phyloP scores from a whole-genome alignment of 2,329 filamentous ascomycete species.

The Cordyceps fumosorosea region DNA sequence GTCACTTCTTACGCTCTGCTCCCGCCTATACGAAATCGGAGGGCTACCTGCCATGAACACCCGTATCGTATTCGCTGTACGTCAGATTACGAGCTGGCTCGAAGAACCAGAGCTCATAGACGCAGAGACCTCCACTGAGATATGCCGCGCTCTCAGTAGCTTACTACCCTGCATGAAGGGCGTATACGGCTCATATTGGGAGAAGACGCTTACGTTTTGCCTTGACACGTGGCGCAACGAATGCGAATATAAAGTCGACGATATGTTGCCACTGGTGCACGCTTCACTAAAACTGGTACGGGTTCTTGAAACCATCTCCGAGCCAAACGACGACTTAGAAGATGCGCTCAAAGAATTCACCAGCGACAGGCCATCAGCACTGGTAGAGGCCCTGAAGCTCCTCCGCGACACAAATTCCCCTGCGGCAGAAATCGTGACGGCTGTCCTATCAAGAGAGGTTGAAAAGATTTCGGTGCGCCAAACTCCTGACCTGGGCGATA shows the following conservation, averaged over 20 bases:
- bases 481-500: conserved; percentile 56
- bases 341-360: conserved; percentile 63
- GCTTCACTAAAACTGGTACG: conserved; percentile 66
- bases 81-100: conserved; percentile 68
- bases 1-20: conserved; percentile 47
- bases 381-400: conserved; percentile 58
- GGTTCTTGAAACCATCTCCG: conserved; percentile 55
- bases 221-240: conserved; percentile 49
- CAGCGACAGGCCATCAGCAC: conserved; percentile 45
- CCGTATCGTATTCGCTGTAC: conserved; percentile 74
- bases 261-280: conserved; percentile 57
- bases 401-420: conserved; percentile 44
- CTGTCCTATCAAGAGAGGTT: conserved; percentile 64
- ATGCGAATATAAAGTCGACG: conserved; percentile 34
- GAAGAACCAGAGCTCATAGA: conserved; percentile 42
- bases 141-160: conserved; percentile 49
- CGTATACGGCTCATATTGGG: conserved; percentile 87
- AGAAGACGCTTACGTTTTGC: conserved; percentile 54
- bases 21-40: conserved; percentile 44
- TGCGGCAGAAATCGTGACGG: conserved; percentile 69
- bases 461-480: conserved; percentile 55
- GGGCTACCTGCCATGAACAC: conserved; percentile 55
- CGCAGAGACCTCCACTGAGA: conserved; percentile 39
- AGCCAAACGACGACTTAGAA: conserved; percentile 78
- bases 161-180: conserved; percentile 70